Evolutionary conservation across 2,329 filamentous ascomycete species (phyloP).

Genomic region (Myotisia sp.): DNA sequence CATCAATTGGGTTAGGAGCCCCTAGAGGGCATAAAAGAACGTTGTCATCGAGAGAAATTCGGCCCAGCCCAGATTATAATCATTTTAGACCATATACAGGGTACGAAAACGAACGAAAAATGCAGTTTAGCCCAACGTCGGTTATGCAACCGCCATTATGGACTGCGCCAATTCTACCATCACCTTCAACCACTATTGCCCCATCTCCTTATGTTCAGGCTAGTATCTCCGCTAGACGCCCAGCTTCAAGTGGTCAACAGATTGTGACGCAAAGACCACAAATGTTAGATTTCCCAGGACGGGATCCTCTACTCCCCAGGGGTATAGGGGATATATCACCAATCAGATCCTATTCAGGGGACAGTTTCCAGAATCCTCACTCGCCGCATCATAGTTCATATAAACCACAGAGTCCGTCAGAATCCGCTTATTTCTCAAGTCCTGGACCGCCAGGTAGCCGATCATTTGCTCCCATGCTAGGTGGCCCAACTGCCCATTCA

Average conservation of each 20-base stretch:
- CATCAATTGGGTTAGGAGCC: not conserved
- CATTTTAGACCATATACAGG: conserved; percentile 4
- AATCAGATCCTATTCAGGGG: conserved; percentile 1
- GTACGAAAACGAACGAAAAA: conserved; percentile 6
- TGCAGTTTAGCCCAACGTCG: conserved; percentile 5
- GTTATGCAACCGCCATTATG: conserved; percentile 6
- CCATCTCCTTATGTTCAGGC: conserved; percentile 4
- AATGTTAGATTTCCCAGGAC: not conserved
- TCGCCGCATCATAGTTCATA: conserved; percentile 5
- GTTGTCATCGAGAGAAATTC: conserved; percentile 11
- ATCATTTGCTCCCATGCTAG: not conserved
- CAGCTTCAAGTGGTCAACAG: conserved; percentile 5
- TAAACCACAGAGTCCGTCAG: conserved; percentile 4
- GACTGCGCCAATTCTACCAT: conserved; percentile 10
- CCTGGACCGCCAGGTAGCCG: conserved; percentile 1
- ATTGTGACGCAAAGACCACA: not conserved
- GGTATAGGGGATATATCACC: conserved; percentile 2
- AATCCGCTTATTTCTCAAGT: conserved; percentile 4
- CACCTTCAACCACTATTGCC: conserved; percentile 5
- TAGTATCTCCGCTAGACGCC: not conserved
- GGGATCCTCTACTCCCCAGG: not conserved
- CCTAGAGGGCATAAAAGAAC: conserved; percentile 7
- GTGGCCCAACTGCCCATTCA: not conserved
- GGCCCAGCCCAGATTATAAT: conserved; percentile 10
- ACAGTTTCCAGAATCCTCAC: conserved; percentile 2